phyloP scores from a whole-genome alignment of 2,329 filamentous ascomycete species.

The Ophiostoma quercus region DNA sequence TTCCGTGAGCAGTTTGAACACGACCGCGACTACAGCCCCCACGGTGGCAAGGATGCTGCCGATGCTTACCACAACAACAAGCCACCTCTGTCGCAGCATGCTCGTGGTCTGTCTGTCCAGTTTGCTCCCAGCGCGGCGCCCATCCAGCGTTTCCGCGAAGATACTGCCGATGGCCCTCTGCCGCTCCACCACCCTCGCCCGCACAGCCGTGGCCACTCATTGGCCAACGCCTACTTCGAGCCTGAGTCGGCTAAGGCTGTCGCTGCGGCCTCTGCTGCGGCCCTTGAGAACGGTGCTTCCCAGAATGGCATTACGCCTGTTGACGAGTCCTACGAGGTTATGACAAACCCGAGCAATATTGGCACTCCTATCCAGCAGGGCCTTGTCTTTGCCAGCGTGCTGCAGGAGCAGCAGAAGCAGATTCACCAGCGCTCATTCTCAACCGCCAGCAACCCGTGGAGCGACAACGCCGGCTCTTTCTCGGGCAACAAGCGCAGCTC shows the following conservation, averaged over 20 bases:
- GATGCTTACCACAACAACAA: constrained; percentile 26
- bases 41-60: constrained; percentile 41
- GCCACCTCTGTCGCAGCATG: constrained; percentile 34
- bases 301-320: constrained; percentile 23
- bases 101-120: constrained; percentile 44
- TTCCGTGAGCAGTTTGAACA: constrained; percentile 74
- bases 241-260: constrained; percentile 45
- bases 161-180: constrained; percentile 46
- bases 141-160: constrained; percentile 49
- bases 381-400: constrained; percentile 44
- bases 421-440: constrained; percentile 53
- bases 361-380: constrained; percentile 56
- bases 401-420: constrained; percentile 49
- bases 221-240: constrained; percentile 62
- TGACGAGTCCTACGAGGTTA: constrained; percentile 60
- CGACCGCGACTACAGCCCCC: constrained; percentile 64
- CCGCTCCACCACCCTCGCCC: constrained; percentile 67
- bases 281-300: constrained; percentile 32
- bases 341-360: constrained; percentile 68
- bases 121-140: constrained; percentile 37
- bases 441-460: constrained; percentile 59
- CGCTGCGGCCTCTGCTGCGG: background rate
- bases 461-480: constrained; percentile 42
- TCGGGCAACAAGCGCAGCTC: constrained; percentile 35
- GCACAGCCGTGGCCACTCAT: constrained; percentile 67